These are phyloP conservation scores for Suhomyces kilbournensis DNA, from an alignment of 805 yeast genomes.

Conservation along the genomic window DNA sequence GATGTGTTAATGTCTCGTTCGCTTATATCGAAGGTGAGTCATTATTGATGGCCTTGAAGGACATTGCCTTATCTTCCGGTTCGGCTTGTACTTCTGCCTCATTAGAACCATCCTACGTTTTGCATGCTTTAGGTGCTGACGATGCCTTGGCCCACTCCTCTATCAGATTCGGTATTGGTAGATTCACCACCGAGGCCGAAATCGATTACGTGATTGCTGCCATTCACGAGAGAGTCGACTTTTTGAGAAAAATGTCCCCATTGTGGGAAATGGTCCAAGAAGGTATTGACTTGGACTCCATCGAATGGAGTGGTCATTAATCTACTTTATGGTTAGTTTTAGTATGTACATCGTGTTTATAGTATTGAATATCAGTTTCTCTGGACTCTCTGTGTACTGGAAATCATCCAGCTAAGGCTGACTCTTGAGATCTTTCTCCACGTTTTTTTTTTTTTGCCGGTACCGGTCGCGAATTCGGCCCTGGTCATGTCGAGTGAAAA, in stretches of 20 bases:
- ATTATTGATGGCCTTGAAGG: constrained; percentile 93
- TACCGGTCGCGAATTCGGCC: not conserved
- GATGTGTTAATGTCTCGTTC: constrained; percentile 95
- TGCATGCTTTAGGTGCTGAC: constrained; percentile 96
- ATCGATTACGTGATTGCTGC: constrained; percentile 91
- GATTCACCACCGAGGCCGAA: constrained; percentile 96
- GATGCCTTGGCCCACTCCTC: constrained; percentile 99
- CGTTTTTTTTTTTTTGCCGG: not conserved
- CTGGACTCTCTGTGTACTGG: too few relatives aligned
- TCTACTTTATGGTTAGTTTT: not conserved
- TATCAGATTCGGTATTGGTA: constrained; percentile 93
- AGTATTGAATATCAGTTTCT: not conserved
- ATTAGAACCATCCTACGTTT: constrained; percentile 93
- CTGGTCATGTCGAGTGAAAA: not conserved
- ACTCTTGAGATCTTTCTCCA: not conserved
- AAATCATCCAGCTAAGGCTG: too few relatives aligned
- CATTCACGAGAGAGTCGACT: constrained; percentile 82
- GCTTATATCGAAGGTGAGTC: constrained; percentile 99
- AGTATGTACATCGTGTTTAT: not conserved
- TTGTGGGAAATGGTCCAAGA: constrained; percentile 99
- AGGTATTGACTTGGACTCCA: constrained; percentile 89
- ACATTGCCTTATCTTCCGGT: constrained; percentile 93
- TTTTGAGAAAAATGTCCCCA: constrained; percentile 89
- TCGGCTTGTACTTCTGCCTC: constrained; percentile 99
- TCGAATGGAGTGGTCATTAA: constrained; percentile 97